Conservation (phyloP, 2,329 filamentous ascomycete species). For the Metarhizium humberi region DNA sequence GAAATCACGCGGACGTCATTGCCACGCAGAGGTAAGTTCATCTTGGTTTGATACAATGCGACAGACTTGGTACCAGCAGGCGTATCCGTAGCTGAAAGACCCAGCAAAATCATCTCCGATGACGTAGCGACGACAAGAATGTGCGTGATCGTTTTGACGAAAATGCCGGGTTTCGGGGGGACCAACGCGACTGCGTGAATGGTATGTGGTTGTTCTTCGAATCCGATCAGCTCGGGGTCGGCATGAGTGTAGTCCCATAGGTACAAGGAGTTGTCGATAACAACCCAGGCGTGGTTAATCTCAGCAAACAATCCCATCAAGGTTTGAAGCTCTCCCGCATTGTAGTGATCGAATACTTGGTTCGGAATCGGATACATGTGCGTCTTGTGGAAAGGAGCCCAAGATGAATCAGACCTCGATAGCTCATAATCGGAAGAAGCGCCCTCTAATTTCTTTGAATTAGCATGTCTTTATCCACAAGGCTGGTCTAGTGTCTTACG, state of each 20-base stretch:
- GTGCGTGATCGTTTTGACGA: constrained; percentile 76
- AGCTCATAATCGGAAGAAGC: constrained; percentile 89
- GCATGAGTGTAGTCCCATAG: constrained; percentile 95
- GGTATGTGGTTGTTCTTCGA: constrained; percentile 77
- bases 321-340: constrained; percentile 78
- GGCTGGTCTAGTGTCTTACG: constrained; percentile 48
- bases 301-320: constrained; percentile 92
- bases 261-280: constrained; percentile 92
- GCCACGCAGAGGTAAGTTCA: constrained; percentile 69
- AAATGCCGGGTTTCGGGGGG: constrained; percentile 76
- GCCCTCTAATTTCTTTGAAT: constrained; percentile 53
- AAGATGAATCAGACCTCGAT: constrained; percentile 54
- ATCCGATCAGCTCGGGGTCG: constrained; percentile 86
- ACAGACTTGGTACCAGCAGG: constrained; percentile 64
- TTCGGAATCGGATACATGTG: constrained; percentile 87
- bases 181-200: constrained; percentile 90
- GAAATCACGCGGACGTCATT: constrained; percentile 70
- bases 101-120: constrained; percentile 77
- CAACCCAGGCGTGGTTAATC: constrained; percentile 89
- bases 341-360: constrained; percentile 85
- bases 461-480: constrained; percentile 1
- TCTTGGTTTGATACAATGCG: constrained; percentile 78
- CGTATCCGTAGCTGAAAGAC: constrained; percentile 59
- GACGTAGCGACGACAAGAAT: constrained; percentile 84
- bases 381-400: constrained; percentile 83